phyloP scores from a whole-genome alignment of 805 yeast genomes.

The Saturnispora gosingensis region DNA sequence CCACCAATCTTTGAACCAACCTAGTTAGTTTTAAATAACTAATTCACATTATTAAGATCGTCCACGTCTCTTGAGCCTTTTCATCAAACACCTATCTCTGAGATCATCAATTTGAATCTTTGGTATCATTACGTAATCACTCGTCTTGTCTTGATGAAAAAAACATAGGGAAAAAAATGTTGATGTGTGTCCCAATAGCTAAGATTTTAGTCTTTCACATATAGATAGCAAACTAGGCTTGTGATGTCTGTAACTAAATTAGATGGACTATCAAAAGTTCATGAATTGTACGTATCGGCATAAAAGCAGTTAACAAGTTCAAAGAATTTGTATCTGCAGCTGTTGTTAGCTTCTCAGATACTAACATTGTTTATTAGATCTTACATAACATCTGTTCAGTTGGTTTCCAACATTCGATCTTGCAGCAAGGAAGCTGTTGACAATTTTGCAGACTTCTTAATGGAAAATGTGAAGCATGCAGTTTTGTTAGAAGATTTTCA shows the following conservation, averaged over 20 bases:
- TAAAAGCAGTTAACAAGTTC: background rate
- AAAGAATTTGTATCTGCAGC: background rate
- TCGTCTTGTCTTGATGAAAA: background rate
- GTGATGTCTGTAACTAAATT: background rate
- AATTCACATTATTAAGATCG: background rate
- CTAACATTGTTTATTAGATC: constrained; percentile 2
- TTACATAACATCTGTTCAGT: background rate
- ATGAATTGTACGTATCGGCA: background rate
- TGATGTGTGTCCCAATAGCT: background rate
- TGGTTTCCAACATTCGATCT: background rate
- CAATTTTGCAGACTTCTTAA: background rate
- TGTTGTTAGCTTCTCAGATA: background rate
- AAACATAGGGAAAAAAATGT: background rate
- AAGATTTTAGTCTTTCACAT: background rate
- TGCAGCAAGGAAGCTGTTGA: constrained; percentile 1
- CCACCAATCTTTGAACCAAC: no score
- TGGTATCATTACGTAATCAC: background rate
- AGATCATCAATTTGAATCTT: background rate
- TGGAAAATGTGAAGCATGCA: background rate
- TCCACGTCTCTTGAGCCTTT: background rate
- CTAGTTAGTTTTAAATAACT: no score
- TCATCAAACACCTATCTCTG: background rate
- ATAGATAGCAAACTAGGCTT: background rate
- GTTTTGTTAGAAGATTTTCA: background rate
- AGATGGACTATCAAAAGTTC: background rate